Percentiles rank a stretch among this genome's conserved stretches.
These are phyloP conservation scores for Fusarium falciforme DNA, from an alignment of 2,329 filamentous ascomycete genomes.

Conservation along the genomic window DNA sequence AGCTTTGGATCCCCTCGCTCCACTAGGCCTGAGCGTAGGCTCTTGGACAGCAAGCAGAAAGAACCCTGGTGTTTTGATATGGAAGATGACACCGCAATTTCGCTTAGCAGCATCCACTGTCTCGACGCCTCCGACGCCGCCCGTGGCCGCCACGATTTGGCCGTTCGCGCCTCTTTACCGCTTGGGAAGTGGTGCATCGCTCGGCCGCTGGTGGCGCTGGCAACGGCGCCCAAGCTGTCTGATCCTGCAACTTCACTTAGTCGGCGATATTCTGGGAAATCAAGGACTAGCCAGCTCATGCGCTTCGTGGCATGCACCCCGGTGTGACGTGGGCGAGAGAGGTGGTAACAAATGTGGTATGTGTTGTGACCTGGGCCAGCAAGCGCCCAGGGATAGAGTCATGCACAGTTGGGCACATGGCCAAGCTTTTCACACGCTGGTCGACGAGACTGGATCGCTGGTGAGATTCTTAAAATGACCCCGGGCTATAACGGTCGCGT, in stretches of 20 bases:
- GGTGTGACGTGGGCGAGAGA: not conserved
- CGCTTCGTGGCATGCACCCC: not conserved
- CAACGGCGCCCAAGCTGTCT: not conserved
- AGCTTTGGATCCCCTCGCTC: not conserved
- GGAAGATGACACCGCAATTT: conserved; percentile 22
- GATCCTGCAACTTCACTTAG: not conserved
- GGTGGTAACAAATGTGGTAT: not conserved
- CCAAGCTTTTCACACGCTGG: not conserved
- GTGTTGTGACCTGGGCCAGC: not conserved
- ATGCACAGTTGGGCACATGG: not conserved
- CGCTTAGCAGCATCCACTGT: conserved; percentile 15
- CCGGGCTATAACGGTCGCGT: not conserved
- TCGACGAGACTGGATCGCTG: not conserved
- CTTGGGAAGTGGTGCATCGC: not conserved
- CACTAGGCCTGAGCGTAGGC: not conserved
- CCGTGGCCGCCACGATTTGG: conserved; percentile 7
- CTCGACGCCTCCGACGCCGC: conserved; percentile 16
- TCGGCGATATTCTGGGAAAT: not conserved
- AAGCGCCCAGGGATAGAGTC: not conserved
- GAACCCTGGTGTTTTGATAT: not conserved
- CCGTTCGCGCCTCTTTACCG: not conserved
- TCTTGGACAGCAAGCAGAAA: not conserved
- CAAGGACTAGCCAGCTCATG: not conserved
- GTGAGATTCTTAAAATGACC: not conserved
- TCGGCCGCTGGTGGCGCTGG: not conserved